Percentiles rank a stretch among this genome's conserved stretches.
These are phyloP conservation scores for Arachis stenosperma DNA, from an alignment of 306 rosid species.

Conservation along the genomic window DNA sequence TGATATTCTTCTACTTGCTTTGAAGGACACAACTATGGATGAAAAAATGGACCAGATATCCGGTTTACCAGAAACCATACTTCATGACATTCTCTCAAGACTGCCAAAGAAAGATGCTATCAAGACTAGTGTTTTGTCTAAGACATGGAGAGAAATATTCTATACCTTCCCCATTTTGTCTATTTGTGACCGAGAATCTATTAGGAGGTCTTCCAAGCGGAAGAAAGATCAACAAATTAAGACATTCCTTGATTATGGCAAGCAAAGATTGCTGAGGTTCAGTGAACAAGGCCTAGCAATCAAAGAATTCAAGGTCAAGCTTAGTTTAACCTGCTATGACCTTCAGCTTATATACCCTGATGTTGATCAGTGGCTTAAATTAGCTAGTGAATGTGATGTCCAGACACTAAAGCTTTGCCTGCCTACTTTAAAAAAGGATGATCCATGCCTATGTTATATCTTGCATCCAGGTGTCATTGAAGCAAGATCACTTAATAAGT, in stretches of 20 bases:
- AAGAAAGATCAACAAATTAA: neutral
- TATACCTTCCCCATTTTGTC: neutral
- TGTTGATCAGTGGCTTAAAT: constrained; percentile 41
- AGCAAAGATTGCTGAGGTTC: constrained; percentile 22
- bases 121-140: no score
- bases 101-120: no score
- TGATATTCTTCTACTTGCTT: no score
- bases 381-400: constrained; percentile 28
- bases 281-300: constrained; percentile 24
- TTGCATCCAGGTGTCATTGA: constrained; percentile 27
- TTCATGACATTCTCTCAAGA: no score
- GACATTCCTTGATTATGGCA: constrained; percentile 35
- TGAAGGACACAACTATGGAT: no score
- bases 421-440: neutral
- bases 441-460: constrained; percentile 5
- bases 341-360: neutral
- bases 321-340: neutral
- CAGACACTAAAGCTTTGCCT: constrained; percentile 32
- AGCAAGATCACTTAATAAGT: constrained; percentile 32
- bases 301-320: constrained; percentile 31
- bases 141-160: no score
- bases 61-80: no score
- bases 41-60: no score
- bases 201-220: constrained; percentile 1
- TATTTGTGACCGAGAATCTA: neutral